A percentile compares a stretch with the other conserved stretches of the same genome.
Evolutionary conservation across 2,329 filamentous ascomycete species (phyloP).

Genomic region (Bipolaris sorokiniana): DNA sequence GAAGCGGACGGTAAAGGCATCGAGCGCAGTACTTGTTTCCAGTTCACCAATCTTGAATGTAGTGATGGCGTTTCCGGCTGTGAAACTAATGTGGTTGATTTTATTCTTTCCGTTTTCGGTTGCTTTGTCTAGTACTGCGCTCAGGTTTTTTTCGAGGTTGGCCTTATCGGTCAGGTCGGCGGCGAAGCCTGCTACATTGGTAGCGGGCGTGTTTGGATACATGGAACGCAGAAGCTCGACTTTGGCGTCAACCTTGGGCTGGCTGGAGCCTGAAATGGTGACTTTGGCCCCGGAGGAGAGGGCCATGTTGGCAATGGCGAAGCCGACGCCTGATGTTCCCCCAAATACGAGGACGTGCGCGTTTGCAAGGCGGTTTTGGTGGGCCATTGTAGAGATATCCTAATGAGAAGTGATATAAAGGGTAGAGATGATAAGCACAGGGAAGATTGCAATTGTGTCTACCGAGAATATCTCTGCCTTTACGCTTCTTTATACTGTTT

Average conservation of each 20-base stretch:
- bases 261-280: conserved; percentile 64
- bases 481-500: neutral
- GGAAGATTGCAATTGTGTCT: neutral
- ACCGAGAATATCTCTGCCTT: neutral
- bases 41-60: conserved; percentile 40
- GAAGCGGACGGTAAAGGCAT: conserved; percentile 43
- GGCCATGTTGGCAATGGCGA: conserved; percentile 63
- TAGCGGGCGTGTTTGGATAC: conserved; percentile 41
- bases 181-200: conserved; percentile 32
- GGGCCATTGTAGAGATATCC: conserved; percentile 32
- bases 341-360: conserved; percentile 66
- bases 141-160: conserved; percentile 39
- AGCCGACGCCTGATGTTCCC: conserved; percentile 70
- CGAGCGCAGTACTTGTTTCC: conserved; percentile 28
- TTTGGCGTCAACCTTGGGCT: conserved; percentile 58
- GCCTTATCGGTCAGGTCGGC: conserved; percentile 36
- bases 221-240: conserved; percentile 54
- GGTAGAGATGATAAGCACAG: neutral
- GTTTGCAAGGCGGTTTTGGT: conserved; percentile 56
- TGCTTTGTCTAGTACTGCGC: conserved; percentile 33
- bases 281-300: conserved; percentile 63
- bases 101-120: conserved; percentile 36
- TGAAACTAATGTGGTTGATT: conserved; percentile 43
- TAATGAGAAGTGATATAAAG: too few species aligned
- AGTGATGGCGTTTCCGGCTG: too few species aligned